These are phyloP conservation scores for Penicillium bialowiezense DNA, from an alignment of 495 filamentous ascomycete genomes.

Conservation along the genomic window DNA sequence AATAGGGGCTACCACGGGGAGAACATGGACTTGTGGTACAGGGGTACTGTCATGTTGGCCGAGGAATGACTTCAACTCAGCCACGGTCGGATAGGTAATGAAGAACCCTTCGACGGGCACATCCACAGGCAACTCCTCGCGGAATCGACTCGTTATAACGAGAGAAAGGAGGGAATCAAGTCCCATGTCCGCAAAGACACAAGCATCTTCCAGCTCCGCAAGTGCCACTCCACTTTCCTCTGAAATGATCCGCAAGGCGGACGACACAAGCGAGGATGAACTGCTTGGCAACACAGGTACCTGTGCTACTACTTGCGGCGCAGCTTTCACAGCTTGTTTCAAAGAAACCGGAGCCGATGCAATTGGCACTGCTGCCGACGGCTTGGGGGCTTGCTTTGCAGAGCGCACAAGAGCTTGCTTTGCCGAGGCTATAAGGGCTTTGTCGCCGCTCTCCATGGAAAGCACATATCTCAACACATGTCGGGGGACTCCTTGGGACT, in stretches of 20 bases:
- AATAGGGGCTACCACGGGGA: too few relatives aligned
- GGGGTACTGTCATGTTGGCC: neutral
- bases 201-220: constrained; percentile 33
- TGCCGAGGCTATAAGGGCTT: neutral
- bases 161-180: constrained; percentile 51
- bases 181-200: constrained; percentile 42
- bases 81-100: constrained; percentile 49
- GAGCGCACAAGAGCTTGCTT: neutral
- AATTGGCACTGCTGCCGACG: neutral
- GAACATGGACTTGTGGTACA: neutral
- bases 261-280: neutral
- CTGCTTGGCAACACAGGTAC: neutral
- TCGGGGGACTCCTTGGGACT: constrained; percentile 1
- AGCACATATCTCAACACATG: constrained; percentile 1
- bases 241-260: constrained; percentile 30
- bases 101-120: constrained; percentile 46
- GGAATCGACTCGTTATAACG: constrained; percentile 34
- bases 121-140: constrained; percentile 32
- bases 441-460: neutral
- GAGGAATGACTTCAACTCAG: neutral
- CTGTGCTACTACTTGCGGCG: too few relatives aligned
- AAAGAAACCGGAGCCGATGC: too few relatives aligned
- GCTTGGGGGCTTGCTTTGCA: neutral
- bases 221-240: constrained; percentile 42
- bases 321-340: too few relatives aligned